Evolutionary conservation across 1,139 yeast genomes (phyloP), one percentile per base, ranked within the genome.

Genomic region (Diutina ranongensis): DNA sequence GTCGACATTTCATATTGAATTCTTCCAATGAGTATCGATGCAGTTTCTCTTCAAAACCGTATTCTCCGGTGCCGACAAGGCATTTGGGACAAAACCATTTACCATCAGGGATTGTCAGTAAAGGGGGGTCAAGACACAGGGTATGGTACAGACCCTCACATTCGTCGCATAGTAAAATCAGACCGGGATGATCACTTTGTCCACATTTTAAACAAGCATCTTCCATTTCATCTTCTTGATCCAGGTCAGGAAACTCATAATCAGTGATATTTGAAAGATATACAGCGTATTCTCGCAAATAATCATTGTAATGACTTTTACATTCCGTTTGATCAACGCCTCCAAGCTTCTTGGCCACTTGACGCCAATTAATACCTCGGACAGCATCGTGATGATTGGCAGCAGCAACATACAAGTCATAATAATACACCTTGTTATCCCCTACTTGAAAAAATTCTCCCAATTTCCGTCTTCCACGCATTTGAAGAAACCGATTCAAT

Each of bases 1-100:
- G 67, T 31, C 65, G 62, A 50, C 89, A 83, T 52, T 76, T 65
- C 12, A 71, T 61, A 49, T 72, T 72, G 59, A 88, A 89, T 49
- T 83, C 80, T n/a, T 55, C 69, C 49, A 68, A 63, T 0, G 82
- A 68, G 56, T 83, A 86, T 48, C 72, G 70, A 4, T 72, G 67
- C 1, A 57, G 58, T 19, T 83, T 79, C 51, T 85, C 94, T 53
- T 83, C 89, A 60, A 89, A 89, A 0, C 95, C 95, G 57, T 87
- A 89, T 53, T 82, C 92, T 1, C 94, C 94, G 2, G 89, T 83
- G 0, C 95, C 96, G 5, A 84, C 71, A 15, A 89, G 66, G 59
- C 97, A 89, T 50, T 74, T 74, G 45, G 81, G 83, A 60, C 97
- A 89, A 56, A 71, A 82, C 95, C 96, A 88, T 31, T 68, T 71